A percentile compares a stretch with the other conserved stretches of the same genome.
Conservation (phyloP, 768 basidiomycete genomes). For the Phaeotremella skinneri region DNA sequence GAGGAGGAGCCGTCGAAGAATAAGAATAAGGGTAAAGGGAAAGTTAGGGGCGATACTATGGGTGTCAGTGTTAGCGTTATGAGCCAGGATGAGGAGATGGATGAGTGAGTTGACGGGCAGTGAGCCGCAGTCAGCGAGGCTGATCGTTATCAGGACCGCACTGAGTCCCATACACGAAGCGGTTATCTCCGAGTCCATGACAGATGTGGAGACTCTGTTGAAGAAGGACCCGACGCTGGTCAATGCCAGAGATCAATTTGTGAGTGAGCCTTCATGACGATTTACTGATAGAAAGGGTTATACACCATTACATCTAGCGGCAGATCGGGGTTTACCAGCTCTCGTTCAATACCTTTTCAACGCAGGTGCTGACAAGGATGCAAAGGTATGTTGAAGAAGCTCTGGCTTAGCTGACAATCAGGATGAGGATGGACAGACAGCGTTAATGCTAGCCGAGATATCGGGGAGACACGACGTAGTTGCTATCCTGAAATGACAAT, state of each 20-base stretch:
- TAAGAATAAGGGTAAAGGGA: conserved; percentile 7
- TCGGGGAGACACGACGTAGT: conserved; percentile 63
- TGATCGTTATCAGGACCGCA: neutral
- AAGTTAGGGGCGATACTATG: conserved; percentile 24
- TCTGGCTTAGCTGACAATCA: conserved; percentile 43
- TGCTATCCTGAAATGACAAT: conserved; percentile 37
- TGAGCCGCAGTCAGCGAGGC: neutral
- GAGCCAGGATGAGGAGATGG: conserved; percentile 18
- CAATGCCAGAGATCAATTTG: conserved; percentile 69
- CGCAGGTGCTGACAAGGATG: conserved; percentile 63
- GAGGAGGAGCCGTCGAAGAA: neutral
- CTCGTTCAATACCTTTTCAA: conserved; percentile 62
- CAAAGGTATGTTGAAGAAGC: conserved; percentile 58
- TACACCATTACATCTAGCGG: conserved; percentile 80
- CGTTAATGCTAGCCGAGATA: conserved; percentile 61
- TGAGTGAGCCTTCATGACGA: conserved; percentile 54
- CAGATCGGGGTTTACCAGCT: conserved; percentile 69
- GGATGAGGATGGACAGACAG: conserved; percentile 68
- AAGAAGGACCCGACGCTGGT: conserved; percentile 56
- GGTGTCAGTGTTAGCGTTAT: conserved; percentile 40
- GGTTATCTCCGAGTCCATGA: conserved; percentile 62
- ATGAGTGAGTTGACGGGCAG: conserved; percentile 6
- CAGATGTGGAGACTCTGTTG: conserved; percentile 55
- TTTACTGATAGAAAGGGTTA: conserved; percentile 64
- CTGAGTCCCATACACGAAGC: conserved; percentile 58